Evolutionary conservation across 1,139 yeast species (phyloP).

Genomic region (Zygosaccharomyces pseudobailii): DNA sequence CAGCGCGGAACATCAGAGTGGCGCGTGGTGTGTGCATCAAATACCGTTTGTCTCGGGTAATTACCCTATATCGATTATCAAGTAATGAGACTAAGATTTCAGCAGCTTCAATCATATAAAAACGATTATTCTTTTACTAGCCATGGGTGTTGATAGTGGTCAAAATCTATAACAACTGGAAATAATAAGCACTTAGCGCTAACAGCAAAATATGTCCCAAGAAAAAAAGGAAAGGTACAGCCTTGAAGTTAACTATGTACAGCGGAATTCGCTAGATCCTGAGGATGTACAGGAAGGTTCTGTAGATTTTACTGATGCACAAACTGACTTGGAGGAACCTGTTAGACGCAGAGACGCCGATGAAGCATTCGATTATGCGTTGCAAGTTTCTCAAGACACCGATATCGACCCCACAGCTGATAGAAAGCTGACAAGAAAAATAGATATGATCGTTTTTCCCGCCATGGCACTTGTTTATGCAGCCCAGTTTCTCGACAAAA

Average conservation of each 20-base stretch:
- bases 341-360: background rate
- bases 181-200: too few relatives aligned
- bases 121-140: background rate
- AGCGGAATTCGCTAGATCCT: conserved; percentile 6
- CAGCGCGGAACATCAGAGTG: background rate
- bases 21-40: background rate
- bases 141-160: background rate
- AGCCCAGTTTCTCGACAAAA: conserved; percentile 57
- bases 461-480: conserved; percentile 48
- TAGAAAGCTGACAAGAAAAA: conserved; percentile 40
- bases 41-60: background rate
- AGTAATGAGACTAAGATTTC: background rate
- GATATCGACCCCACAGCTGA: conserved; percentile 23
- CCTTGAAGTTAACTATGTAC: conserved; percentile 2
- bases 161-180: too few relatives aligned
- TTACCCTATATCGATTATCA: background rate
- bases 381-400: background rate
- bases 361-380: conserved; percentile 2
- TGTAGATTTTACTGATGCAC: conserved; percentile 1
- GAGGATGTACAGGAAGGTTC: conserved; percentile 7
- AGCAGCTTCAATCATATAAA: background rate
- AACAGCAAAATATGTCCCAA: too few relatives aligned
- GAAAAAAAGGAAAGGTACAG: conserved; percentile 4
- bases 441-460: conserved; percentile 48
- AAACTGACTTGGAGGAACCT: background rate